Base-by-base conservation (phyloP, 1,284 basidiomycete species). In the Boletus semigastroideus region DNA sequence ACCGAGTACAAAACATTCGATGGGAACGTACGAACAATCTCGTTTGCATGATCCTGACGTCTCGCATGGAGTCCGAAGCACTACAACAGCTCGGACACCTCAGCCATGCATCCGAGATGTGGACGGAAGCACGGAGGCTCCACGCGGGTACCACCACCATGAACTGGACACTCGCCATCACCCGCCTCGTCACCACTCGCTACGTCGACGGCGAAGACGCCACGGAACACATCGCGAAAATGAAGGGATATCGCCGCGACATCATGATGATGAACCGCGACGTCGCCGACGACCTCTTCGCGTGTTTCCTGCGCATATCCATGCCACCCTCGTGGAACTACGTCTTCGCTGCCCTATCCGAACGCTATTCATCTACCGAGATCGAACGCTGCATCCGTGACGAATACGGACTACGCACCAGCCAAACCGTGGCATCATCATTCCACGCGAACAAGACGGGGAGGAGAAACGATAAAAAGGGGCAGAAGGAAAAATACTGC, bases 231-330 rank as follows among this genome's bases (percentile, higher is more conserved):
- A 33, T 33, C 8, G 19, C 42, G 12, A 33, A 22, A 33, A 43
- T 43, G 42, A 43, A 43, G 14, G 10, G 12, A 16, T 14, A 14
- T 11, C 4, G 30, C 10, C 17, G n/a, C 3, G 25, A 46, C 17
- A n/a, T 46, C 5, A 27, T 46, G 5, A 3, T 46, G n/a, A 37
- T 46, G 33, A 11, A 46, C 9, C 10, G 16, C 9, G 22, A 41
- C 40, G 12, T 42, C 5, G 6, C 10, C 4, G 17, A 42, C 11
- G 17, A 42, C 5, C 22, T 22, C 17, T 46, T 46, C 1, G 27
- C 42, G 1, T 58, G 57, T 3, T 58, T 58, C 19, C 41, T 58
- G 4, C 7, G 10, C 0, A 48, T 59, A 4, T 55, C 48, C n/a
- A 58, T 58, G 53, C 53, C 48, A 1, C 1, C 30, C 0, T 31